Percentiles rank a stretch among this genome's conserved stretches.
phyloP scores from a whole-genome alignment of 345 rosid species.

The Arabidopsis suecica region DNA sequence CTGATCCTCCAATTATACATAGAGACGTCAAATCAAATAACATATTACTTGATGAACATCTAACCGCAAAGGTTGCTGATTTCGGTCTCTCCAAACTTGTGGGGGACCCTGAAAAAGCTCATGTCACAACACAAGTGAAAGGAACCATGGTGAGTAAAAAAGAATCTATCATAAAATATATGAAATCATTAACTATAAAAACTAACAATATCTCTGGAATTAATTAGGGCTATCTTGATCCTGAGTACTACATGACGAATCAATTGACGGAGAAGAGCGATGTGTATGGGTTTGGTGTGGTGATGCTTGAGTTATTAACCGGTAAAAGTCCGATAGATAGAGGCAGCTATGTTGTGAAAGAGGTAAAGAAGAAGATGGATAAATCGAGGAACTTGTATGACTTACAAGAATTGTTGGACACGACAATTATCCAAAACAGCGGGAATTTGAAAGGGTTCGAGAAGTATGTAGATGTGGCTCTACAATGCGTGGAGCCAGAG shows the following conservation, averaged over 20 bases:
- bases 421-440: conserved; percentile 49
- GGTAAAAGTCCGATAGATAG: conserved; percentile 76
- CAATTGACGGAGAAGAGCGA: conserved; percentile 91
- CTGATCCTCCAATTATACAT: conserved; percentile 91
- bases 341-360: conserved; percentile 84
- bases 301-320: conserved; percentile 73
- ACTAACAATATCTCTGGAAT: neutral
- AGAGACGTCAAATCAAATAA: conserved; percentile 88
- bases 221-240: conserved; percentile 82
- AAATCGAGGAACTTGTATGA: conserved; percentile 61
- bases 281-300: conserved; percentile 90
- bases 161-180: neutral
- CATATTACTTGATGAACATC: conserved; percentile 72
- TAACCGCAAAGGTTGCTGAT: conserved; percentile 90
- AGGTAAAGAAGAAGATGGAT: conserved; percentile 63
- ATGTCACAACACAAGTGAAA: conserved; percentile 89
- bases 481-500: conserved; percentile 65
- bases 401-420: conserved; percentile 70
- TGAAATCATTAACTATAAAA: neutral
- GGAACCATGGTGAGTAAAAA: conserved; percentile 84
- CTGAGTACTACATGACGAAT: conserved; percentile 92
- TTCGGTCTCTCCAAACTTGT: conserved; percentile 87
- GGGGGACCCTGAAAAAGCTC: conserved; percentile 60
- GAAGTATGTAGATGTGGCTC: conserved; percentile 63
- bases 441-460: conserved; percentile 58